phyloP scores from a whole-genome alignment of 805 yeast species.

The Lipomyces yamadae region DNA sequence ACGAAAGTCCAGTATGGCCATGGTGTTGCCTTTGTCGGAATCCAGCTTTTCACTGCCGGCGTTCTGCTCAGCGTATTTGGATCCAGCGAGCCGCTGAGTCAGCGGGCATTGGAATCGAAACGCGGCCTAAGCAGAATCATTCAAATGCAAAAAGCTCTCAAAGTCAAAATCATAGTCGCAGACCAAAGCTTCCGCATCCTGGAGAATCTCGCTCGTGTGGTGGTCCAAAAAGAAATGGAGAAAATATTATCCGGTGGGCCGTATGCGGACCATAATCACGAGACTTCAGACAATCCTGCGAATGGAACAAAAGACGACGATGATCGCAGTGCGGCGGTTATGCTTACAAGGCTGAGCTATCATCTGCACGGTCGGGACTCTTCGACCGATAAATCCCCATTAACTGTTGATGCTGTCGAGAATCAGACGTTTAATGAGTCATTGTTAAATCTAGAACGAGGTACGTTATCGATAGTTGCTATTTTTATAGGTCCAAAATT shows the following conservation, averaged over 20 bases:
- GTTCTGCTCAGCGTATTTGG: slow-evolving; percentile 28
- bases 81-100: slow-evolving; percentile 32
- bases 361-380: slow-evolving; percentile 3
- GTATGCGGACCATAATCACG: background rate
- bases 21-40: slow-evolving; percentile 24
- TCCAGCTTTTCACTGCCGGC: slow-evolving; percentile 32
- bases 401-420: background rate
- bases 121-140: slow-evolving; percentile 30
- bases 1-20: slow-evolving; percentile 21
- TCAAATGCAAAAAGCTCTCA: slow-evolving; percentile 28
- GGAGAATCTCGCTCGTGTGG: slow-evolving; percentile 31
- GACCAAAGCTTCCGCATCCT: slow-evolving; percentile 22
- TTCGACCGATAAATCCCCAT: background rate
- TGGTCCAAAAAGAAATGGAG: slow-evolving; percentile 32
- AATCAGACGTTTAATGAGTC: slow-evolving; percentile 1
- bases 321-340: slow-evolving; percentile 22
- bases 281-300: background rate
- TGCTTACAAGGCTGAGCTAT: slow-evolving; percentile 13
- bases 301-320: slow-evolving; percentile 14
- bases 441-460: slow-evolving; percentile 10
- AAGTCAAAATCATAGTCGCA: slow-evolving; percentile 6
- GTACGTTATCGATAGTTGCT: background rate
- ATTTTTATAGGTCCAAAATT: background rate
- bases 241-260: slow-evolving; percentile 27
- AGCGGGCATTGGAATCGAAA: slow-evolving; percentile 30